phyloP scores from a whole-genome alignment of 1,284 basidiomycete species.

The Ustilago xerochloae region DNA sequence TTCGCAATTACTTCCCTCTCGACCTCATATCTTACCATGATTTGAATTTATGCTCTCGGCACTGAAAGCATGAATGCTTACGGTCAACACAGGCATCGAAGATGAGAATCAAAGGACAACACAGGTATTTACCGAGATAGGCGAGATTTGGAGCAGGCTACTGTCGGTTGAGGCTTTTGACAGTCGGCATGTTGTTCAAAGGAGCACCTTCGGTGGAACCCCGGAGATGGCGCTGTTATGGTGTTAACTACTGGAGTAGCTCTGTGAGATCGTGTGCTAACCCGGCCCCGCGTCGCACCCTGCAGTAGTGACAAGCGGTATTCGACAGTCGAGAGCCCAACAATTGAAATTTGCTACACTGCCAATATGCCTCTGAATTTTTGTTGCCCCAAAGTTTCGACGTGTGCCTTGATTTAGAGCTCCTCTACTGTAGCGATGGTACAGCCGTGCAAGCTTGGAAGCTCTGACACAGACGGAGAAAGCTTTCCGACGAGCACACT shows the following conservation, averaged over 20 bases:
- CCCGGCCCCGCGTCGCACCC: too few relatives aligned
- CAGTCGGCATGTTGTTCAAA: background rate
- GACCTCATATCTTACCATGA: too few relatives aligned
- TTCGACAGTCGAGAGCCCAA: slow-evolving; percentile 11
- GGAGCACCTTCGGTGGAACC: slow-evolving; percentile 25
- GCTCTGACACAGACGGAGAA: background rate
- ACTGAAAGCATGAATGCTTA: background rate
- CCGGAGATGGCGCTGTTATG: slow-evolving; percentile 20
- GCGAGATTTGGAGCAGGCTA: background rate
- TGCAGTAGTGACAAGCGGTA: slow-evolving; percentile 1
- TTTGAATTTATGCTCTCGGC: too few relatives aligned
- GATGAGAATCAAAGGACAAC: background rate
- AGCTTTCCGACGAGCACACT: background rate
- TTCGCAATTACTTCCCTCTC: too few relatives aligned
- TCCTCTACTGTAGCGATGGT: too few relatives aligned
- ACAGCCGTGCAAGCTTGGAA: too few relatives aligned
- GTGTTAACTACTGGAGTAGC: background rate
- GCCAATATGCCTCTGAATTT: slow-evolving; percentile 5
- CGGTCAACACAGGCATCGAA: background rate
- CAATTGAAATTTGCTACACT: slow-evolving; percentile 3
- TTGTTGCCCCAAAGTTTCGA: slow-evolving; percentile 40
- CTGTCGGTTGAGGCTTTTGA: too few relatives aligned
- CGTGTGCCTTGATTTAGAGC: background rate
- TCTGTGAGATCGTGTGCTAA: too few relatives aligned
- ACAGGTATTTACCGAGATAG: background rate